Evolutionary conservation across 306 rosid species (phyloP).

Genomic region (Rubus idaeus): DNA sequence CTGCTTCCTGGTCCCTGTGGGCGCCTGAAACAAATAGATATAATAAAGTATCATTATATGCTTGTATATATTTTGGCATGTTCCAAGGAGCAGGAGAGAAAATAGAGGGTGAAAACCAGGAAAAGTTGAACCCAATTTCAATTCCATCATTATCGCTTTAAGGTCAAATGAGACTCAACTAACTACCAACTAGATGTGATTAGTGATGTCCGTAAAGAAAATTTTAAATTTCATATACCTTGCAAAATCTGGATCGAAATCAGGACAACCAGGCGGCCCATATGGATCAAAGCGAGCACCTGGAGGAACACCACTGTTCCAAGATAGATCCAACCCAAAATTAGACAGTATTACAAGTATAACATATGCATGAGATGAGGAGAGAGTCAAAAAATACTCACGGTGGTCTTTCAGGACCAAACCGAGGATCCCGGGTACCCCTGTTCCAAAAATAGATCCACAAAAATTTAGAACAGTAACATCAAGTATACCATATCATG

Average conservation of each 20-base stretch:
- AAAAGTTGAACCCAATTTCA: background rate
- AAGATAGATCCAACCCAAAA: conserved; percentile 13
- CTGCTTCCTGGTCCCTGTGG: conserved; percentile 60
- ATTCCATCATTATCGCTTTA: background rate
- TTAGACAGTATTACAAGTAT: conserved; percentile 6
- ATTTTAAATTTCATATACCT: conserved; percentile 37
- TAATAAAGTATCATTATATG: background rate
- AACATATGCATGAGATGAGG: background rate
- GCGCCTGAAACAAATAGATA: conserved; percentile 39
- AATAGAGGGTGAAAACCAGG: background rate
- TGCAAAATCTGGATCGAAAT: conserved; percentile 72
- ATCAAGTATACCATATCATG: background rate
- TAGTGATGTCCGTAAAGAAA: background rate
- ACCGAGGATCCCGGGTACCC: background rate
- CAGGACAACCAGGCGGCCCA: conserved; percentile 86
- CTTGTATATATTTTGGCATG: background rate
- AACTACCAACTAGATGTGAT: background rate
- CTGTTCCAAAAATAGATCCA: background rate
- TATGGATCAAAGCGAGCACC: conserved; percentile 88
- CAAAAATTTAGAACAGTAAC: background rate
- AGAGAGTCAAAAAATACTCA: conserved; percentile 41
- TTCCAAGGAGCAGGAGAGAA: background rate
- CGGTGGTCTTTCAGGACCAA: conserved; percentile 53
- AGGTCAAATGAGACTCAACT: background rate
- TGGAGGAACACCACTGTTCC: conserved; percentile 72